A percentile compares a stretch with the other conserved stretches of the same genome.
Conservation (phyloP, 129 eudicot genomes). For the Arctium minus region DNA sequence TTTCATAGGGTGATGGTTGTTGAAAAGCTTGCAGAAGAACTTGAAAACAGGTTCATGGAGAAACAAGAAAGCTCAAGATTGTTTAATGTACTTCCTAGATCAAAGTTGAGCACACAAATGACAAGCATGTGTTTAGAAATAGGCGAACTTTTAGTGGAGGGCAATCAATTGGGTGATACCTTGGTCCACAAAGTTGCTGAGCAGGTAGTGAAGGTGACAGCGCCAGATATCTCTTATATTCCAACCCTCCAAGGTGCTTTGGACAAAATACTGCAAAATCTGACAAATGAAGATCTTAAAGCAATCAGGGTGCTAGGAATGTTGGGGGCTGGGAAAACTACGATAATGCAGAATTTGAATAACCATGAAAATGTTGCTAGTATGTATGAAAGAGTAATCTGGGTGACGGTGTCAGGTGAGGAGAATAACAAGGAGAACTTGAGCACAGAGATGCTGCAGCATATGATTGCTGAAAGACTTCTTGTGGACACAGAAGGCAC, state of each 20-base stretch:
- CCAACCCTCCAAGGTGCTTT: slow-evolving; percentile 22
- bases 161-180: slow-evolving; percentile 12
- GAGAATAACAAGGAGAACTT: slow-evolving; percentile 27
- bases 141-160: slow-evolving; percentile 3
- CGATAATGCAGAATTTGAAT: slow-evolving; percentile 34
- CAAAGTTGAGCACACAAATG: slow-evolving; percentile 27
- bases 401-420: slow-evolving; percentile 32
- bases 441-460: slow-evolving; percentile 26
- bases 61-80: slow-evolving; percentile 11
- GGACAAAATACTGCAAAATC: slow-evolving; percentile 13
- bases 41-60: slow-evolving; percentile 7
- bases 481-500: slow-evolving; percentile 11
- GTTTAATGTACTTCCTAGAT: slow-evolving; percentile 3
- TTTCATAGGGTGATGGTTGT: slow-evolving; percentile 21
- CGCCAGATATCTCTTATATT: slow-evolving; percentile 22
- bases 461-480: slow-evolving; percentile 26
- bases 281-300: slow-evolving; percentile 9
- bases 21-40: slow-evolving; percentile 15
- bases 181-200: slow-evolving; percentile 30
- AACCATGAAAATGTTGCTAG: slow-evolving; percentile 33
- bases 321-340: slow-evolving; percentile 34
- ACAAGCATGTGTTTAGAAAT: neutral
- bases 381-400: slow-evolving; percentile 21
- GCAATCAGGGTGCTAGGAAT: slow-evolving; percentile 25
- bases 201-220: slow-evolving; percentile 1